Evolutionary conservation across 257 asterid species (phyloP).

Genomic region (Linaria vulgaris): DNA sequence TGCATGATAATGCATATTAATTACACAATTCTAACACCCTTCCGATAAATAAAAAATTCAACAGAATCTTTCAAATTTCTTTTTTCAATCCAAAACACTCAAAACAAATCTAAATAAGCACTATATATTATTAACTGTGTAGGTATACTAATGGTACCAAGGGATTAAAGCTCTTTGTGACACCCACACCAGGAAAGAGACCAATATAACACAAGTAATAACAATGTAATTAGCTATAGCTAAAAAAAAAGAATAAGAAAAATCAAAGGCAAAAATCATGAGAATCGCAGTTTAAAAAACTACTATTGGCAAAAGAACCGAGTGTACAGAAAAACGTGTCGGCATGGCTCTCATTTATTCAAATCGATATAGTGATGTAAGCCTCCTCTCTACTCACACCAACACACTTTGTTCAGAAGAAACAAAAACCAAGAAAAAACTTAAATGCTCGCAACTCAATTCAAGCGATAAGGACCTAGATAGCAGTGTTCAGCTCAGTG

Average conservation of each 20-base stretch:
- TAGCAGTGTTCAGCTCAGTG: not conserved
- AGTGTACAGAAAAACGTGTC: not conserved
- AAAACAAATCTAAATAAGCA: too few relatives aligned
- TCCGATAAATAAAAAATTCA: too few relatives aligned
- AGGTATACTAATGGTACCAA: too few relatives aligned
- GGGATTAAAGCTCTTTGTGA: too few relatives aligned
- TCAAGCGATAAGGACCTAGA: not conserved
- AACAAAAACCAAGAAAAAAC: not conserved
- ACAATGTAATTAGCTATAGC: too few relatives aligned
- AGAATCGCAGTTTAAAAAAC: not conserved
- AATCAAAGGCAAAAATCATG: not conserved
- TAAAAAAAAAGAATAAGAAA: too few relatives aligned
- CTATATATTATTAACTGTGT: too few relatives aligned
- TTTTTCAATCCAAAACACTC: too few relatives aligned
- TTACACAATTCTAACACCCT: too few relatives aligned
- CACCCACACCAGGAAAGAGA: too few relatives aligned
- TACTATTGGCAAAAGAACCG: not conserved
- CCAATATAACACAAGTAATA: not conserved
- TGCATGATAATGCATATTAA: too few relatives aligned
- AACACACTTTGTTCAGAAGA: not conserved
- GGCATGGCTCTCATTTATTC: not conserved
- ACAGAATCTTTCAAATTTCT: too few relatives aligned
- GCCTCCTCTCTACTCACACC: not conserved
- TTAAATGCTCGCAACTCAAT: slow-evolving; percentile 5
- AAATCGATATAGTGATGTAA: not conserved